A percentile compares a stretch with the other conserved stretches of the same genome.
Conservation (phyloP, 495 filamentous ascomycete genomes). For the Friedmanniomyces endolithicus region DNA sequence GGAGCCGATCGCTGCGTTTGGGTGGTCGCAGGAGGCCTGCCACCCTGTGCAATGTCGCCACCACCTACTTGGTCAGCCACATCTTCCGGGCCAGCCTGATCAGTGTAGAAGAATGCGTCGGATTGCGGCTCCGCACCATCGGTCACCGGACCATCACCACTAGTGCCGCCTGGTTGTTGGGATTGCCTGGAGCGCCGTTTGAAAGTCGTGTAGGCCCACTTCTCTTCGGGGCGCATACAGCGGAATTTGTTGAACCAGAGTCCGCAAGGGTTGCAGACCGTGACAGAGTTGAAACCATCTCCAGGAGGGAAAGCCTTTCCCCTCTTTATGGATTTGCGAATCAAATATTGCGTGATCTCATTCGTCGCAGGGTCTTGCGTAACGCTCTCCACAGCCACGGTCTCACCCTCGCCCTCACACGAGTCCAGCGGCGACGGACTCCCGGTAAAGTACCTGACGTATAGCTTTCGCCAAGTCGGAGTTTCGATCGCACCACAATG, state of each 20-base stretch:
- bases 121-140: constrained; percentile 19
- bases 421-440: constrained; percentile 37
- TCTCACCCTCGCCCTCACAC: constrained; percentile 50
- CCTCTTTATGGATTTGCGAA: constrained; percentile 58
- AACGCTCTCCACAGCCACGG: constrained; percentile 53
- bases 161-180: not conserved
- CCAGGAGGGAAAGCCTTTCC: constrained; percentile 43
- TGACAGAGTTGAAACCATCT: constrained; percentile 51
- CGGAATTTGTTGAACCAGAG: constrained; percentile 86
- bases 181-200: constrained; percentile 27
- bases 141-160: constrained; percentile 2
- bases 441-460: constrained; percentile 53
- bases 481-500: constrained; percentile 94
- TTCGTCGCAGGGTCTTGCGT: constrained; percentile 45
- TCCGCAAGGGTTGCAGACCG: constrained; percentile 91
- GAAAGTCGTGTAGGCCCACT: constrained; percentile 55
- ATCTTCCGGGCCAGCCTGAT: constrained; percentile 15
- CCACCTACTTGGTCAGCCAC: not conserved
- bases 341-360: constrained; percentile 42
- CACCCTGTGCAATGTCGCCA: not conserved
- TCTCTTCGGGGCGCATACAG: constrained; percentile 64
- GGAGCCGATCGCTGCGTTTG: not conserved
- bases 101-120: constrained; percentile 18
- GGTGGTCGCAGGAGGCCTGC: not conserved
- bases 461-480: constrained; percentile 86